Evolutionary conservation across 139 green algal genomes (phyloP), one percentile per base, ranked within the genome.

Genomic region (Picochlorum sp.): DNA sequence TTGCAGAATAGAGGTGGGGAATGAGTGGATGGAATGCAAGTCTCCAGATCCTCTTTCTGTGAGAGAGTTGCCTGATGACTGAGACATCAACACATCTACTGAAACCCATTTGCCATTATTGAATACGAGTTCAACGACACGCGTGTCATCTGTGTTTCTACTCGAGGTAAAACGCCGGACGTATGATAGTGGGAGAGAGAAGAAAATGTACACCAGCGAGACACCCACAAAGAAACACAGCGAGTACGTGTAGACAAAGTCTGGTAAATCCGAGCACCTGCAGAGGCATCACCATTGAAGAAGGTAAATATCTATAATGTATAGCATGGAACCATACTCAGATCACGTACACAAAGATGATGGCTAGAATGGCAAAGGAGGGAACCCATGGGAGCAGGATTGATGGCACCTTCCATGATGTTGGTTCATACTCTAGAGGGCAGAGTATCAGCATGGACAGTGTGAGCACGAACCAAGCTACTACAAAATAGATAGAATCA

Each of bases 301-400:
- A 0, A 6, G 2, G 2, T 16, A 50, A 15, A 20, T n/a, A 23
- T 20, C 1, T 52, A n/a, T 23, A 3, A 52, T 18, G 9, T n/a
- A 23, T 54, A 54, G 2, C 45, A 51, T 6, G 45, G 16, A 15
- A 6, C 0, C 5, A 24, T 54, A 20, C 8, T 10, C 4, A 54
- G 16, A 47, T 30, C 51, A 64, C 49, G 41, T 55, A 56, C 69
- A 55, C 66, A 65, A 78, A 78, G 24, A 56, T 5, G 8, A 78
- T 28, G 18, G 74, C 45, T 1, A 49, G 18, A 23, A 73, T 71
- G 24, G 66, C 71, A 2, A 65, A 15, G 16, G 66, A 71, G 20
- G 71, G 71, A 30, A 78, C 28, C 65, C 65, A 78, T 49, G 71
- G 71, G 66, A 78, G 67, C 28, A 71, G 21, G 20, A 51, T 74